These are phyloP conservation scores for Nothophaeocryptopus gaeumannii DNA, from an alignment of 2,329 filamentous ascomycete genomes.

Conservation along the genomic window DNA sequence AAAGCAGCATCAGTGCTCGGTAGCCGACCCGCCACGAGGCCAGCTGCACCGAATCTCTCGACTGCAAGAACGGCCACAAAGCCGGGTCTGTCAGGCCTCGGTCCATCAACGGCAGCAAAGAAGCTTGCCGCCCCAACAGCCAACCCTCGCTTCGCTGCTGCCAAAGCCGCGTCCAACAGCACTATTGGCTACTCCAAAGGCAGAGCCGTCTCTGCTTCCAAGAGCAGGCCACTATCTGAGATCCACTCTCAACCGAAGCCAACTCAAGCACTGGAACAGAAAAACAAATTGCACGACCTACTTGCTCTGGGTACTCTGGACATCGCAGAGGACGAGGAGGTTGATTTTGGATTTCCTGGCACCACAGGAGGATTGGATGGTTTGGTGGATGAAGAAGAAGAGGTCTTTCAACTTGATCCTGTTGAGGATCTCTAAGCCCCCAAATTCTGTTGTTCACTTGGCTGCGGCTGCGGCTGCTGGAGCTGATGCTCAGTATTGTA, in stretches of 20 bases:
- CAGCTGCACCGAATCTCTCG: constrained; percentile 39
- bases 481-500: too few species aligned
- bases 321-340: constrained; percentile 19
- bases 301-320: constrained; percentile 24
- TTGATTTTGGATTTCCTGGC: constrained; percentile 6
- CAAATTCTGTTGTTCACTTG: neutral
- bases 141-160: constrained; percentile 56
- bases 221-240: constrained; percentile 30
- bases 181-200: constrained; percentile 86
- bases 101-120: constrained; percentile 21
- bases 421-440: constrained; percentile 16
- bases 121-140: constrained; percentile 21
- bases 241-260: constrained; percentile 17
- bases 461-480: too few species aligned
- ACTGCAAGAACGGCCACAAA: constrained; percentile 41
- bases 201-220: constrained; percentile 50
- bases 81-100: constrained; percentile 39
- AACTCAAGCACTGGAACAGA: constrained; percentile 11
- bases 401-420: constrained; percentile 26
- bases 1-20: constrained; percentile 46
- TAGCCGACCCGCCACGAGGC: constrained; percentile 29
- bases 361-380: constrained; percentile 1
- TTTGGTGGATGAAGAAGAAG: constrained; percentile 15
- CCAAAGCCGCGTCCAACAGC: constrained; percentile 68
- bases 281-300: constrained; percentile 25